Percentiles rank a stretch among this genome's conserved stretches.
Conservation (phyloP, 2,329 filamentous ascomycete genomes). For the Emericellopsis atlantica region DNA sequence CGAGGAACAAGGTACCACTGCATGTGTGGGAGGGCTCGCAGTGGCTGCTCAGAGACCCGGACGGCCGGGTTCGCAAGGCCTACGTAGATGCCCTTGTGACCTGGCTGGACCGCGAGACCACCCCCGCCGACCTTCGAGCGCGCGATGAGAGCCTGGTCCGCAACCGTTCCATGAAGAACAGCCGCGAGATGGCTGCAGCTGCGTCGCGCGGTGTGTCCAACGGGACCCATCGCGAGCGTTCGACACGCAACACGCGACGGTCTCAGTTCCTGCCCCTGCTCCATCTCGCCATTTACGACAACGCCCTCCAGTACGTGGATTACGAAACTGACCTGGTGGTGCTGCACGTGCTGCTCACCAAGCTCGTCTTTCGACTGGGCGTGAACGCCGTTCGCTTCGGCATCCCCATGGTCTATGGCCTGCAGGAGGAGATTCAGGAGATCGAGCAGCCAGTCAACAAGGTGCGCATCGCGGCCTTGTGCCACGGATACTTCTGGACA, state of each 20-base stretch:
- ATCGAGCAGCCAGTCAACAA: conserved; percentile 56
- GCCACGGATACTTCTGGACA: conserved; percentile 81
- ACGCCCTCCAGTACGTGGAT: conserved; percentile 59
- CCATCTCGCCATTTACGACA: conserved; percentile 83
- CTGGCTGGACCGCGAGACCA: conserved; percentile 77
- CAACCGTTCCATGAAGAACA: conserved; percentile 28
- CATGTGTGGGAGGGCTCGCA: conserved; percentile 94
- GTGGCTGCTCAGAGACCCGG: conserved; percentile 74
- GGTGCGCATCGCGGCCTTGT: conserved; percentile 69
- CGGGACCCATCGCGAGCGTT: conserved; percentile 49
- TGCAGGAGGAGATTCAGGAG: conserved; percentile 72
- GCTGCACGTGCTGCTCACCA: conserved; percentile 64
- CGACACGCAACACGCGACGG: conserved; percentile 31
- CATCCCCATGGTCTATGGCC: conserved; percentile 75
- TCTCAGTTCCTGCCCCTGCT: conserved; percentile 72
- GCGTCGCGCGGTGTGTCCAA: conserved; percentile 52
- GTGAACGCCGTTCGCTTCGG: conserved; percentile 71
- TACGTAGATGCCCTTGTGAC: conserved; percentile 75
- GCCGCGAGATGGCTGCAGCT: conserved; percentile 21
- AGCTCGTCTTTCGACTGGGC: conserved; percentile 63
- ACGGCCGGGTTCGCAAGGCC: conserved; percentile 66
- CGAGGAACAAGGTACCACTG: conserved; percentile 63
- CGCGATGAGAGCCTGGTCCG: conserved; percentile 39
- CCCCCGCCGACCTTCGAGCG: conserved; percentile 48
- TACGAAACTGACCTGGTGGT: conserved; percentile 65